Base-by-base conservation (phyloP, 257 asterid species). In the Salvia hispanica region DNA sequence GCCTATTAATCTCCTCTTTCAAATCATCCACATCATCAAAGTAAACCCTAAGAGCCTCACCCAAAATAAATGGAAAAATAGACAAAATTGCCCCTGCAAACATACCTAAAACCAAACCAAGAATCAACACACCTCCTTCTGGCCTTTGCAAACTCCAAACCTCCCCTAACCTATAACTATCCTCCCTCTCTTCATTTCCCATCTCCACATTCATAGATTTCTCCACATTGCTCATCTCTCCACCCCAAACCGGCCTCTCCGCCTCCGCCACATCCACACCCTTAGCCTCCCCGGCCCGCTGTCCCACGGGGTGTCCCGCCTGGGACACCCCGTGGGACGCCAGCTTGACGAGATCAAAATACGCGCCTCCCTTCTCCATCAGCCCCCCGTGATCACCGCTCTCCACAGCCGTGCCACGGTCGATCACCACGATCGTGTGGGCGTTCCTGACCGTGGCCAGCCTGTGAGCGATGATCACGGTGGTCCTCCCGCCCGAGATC, bases 41-140 rank as follows among this genome's bases (percentile, higher is more conserved):
- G 88, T 86, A 88, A 25, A 84, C 89, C 11, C 78, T 79, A n/a
- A 90, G 85, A 0, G 96, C 96, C 70, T 81, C 73, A 4, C 97
- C 97, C 7, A 90, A 82, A 72, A 88, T 58, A 39, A 86, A 75
- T n/a, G 97, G 97, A 51, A 88, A 90, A 72, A 84, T 67, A 2
- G 97, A 90, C 40, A 90, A 86, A 64, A 90, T 79, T n/a, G 95
- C 96, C n/a, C 97, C 97, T 3, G 96, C 95, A 47, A 57, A 34
- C 79, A 86, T 72, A 37, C 92, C 95, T 44, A 86, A 48, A 25
- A 80, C 5, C 48, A 86, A 57, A 44, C 97, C 97, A 2, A 76
- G 0, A 11, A 88, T 64, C 73, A 90, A 78, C 61, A 77, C 47
- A 4, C 42, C 7, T 12, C 57, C 28, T 69, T 90, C 97, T 2